Conservation (phyloP, 129 eudicot genomes). For the Centrapalus pauciflorus region DNA sequence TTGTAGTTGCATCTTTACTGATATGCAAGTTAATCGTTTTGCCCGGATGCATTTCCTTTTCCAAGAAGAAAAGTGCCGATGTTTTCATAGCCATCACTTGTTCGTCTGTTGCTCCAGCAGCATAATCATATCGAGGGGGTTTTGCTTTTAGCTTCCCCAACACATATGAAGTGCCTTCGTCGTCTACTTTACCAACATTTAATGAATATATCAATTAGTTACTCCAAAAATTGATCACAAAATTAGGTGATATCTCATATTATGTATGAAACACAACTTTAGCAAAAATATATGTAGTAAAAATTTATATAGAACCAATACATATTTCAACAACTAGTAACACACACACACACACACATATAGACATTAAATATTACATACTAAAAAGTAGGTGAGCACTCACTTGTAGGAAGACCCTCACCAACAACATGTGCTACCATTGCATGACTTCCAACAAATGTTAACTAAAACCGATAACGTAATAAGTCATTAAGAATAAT, state of each 20-base stretch:
- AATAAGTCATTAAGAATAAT: background rate
- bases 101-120: slow-evolving; percentile 31
- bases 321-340: too few relatives aligned
- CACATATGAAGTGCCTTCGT: slow-evolving; percentile 29
- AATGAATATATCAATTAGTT: background rate
- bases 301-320: too few relatives aligned
- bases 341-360: too few relatives aligned
- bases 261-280: too few relatives aligned
- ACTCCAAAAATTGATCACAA: too few relatives aligned
- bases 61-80: slow-evolving; percentile 41
- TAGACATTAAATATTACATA: too few relatives aligned
- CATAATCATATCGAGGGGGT: slow-evolving; percentile 22
- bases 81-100: slow-evolving; percentile 40
- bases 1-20: slow-evolving; percentile 6
- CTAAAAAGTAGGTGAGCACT: too few relatives aligned
- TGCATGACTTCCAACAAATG: background rate
- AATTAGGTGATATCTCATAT: too few relatives aligned
- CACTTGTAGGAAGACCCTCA: too few relatives aligned
- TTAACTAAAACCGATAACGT: background rate
- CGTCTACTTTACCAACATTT: slow-evolving; percentile 15
- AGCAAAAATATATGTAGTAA: too few relatives aligned
- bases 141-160: slow-evolving; percentile 22
- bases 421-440: too few relatives aligned
- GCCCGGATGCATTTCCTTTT: slow-evolving; percentile 3
- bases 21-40: slow-evolving; percentile 29